Base-by-base conservation (phyloP, 129 eudicot species). In the Flaveria trinervia region DNA sequence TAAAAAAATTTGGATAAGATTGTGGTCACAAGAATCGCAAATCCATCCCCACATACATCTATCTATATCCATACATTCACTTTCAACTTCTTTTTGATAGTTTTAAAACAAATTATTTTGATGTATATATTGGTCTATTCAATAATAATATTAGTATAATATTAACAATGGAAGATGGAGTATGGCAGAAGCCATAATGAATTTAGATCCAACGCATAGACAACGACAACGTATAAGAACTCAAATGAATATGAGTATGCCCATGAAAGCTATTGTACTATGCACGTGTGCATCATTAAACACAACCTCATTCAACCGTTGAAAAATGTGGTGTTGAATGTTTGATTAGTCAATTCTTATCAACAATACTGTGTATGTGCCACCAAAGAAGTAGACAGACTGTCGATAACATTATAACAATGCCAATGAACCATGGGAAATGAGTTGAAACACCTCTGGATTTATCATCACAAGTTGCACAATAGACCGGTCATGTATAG, bases 241-340 rank as follows among this genome's bases (percentile, higher is more conserved):
- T 33, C 39, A 33, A 33, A 33, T 33, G 39, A 33, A 33, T 3
- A 33, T 33, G 41, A 59, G 76, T 54, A 77, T 68, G 75, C 77
- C 77, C 77, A 78, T 78, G 76, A 70, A 78, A 60, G 76, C 49
- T 70, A 76, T 78, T 78, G 82, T 78, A 78, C 82, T 11, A 78
- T 60, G 82, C 82, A 78, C 82, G 82, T 78, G 82, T 78, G 82
- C 52, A 78, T 70, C 82, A 70, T 78, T 78, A 78, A 70, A 78
- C 80, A 33, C 54, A 3, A 70, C 46, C 64, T 8, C 45, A 78
- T 57, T 33, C 81, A 55, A 68, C 82, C 76, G 43, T 69, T 78
- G 51, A 78, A 43, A 78, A 28, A 23, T 78, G 70, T 77, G 81
- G 81, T 77, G 68, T 68, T 68, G 59, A 66, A 68, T 69, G 75